These are phyloP conservation scores for Letharia lupina DNA, from an alignment of 495 filamentous ascomycete species.

Conservation along the genomic window DNA sequence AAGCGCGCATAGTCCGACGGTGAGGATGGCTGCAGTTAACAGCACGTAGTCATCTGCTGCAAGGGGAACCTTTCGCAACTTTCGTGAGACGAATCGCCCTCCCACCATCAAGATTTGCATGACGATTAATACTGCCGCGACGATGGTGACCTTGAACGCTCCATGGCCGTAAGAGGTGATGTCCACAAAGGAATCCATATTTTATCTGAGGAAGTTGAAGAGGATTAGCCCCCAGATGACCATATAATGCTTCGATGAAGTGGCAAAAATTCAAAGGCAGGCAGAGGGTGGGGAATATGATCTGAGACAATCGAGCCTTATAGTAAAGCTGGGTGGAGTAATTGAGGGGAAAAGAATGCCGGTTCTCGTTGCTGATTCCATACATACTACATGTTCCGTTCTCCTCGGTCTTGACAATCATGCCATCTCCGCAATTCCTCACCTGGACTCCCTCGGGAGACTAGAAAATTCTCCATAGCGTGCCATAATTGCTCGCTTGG, in stretches of 20 bases:
- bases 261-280: background rate
- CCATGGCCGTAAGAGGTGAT: slow-evolving; percentile 21
- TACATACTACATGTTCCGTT: background rate
- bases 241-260: background rate
- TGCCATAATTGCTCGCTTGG: background rate
- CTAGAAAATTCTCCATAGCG: background rate
- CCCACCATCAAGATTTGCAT: slow-evolving; percentile 27
- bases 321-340: background rate
- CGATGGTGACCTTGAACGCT: slow-evolving; percentile 22
- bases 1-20: slow-evolving; percentile 20
- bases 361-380: background rate
- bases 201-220: background rate
- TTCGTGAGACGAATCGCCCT: slow-evolving; percentile 31
- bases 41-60: slow-evolving; percentile 32
- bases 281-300: background rate
- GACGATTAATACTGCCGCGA: slow-evolving; percentile 19
- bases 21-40: slow-evolving; percentile 23
- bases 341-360: background rate
- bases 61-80: slow-evolving; percentile 22
- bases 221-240: no score
- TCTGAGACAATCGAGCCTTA: background rate
- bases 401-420: background rate
- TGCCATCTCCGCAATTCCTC: background rate
- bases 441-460: background rate
- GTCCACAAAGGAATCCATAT: slow-evolving; percentile 17